A percentile compares a stretch with the other conserved stretches of the same genome.
Evolutionary conservation across 2,329 filamentous ascomycete genomes (phyloP).

Genomic region (Fusarium sp.): DNA sequence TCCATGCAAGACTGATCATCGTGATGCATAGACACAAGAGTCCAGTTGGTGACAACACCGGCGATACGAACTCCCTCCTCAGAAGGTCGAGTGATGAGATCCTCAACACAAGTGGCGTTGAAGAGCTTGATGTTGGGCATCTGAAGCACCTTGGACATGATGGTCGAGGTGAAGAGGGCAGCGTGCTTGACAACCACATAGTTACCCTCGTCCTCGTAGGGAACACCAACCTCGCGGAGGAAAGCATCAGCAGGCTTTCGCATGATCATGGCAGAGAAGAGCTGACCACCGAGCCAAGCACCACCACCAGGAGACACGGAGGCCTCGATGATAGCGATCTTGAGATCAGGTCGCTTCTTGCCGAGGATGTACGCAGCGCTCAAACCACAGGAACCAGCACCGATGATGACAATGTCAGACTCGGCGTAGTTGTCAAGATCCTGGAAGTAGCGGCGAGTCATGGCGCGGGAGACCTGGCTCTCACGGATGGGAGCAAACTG

Average conservation of each 20-base stretch:
- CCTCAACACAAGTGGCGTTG: constrained; percentile 93
- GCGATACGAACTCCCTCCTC: constrained; percentile 75
- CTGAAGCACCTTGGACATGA: constrained; percentile 83
- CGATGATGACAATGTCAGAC: constrained; percentile 93
- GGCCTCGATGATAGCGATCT: constrained; percentile 92
- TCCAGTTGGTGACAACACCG: constrained; percentile 97
- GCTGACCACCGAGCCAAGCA: constrained; percentile 93
- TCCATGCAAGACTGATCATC: constrained; percentile 97
- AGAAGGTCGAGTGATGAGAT: constrained; percentile 84
- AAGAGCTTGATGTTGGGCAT: constrained; percentile 97
- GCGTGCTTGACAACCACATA: constrained; percentile 96
- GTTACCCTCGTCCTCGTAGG: constrained; percentile 88
- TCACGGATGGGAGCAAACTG: constrained; percentile 89
- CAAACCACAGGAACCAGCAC: constrained; percentile 89
- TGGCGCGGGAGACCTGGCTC: constrained; percentile 91
- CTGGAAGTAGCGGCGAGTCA: constrained; percentile 92
- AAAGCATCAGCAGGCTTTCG: constrained; percentile 91
- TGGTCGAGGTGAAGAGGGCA: constrained; percentile 89
- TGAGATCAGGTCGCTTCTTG: constrained; percentile 86
- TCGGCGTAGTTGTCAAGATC: constrained; percentile 92
- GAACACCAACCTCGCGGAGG: constrained; percentile 82
- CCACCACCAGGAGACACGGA: constrained; percentile 89
- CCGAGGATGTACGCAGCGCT: constrained; percentile 87
- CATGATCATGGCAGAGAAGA: constrained; percentile 96
- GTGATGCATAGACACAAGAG: constrained; percentile 87